Percentiles rank a stretch among this genome's conserved stretches.
Conservation (phyloP, 176 grass and related monocot genomes). For the Themeda triandra region DNA sequence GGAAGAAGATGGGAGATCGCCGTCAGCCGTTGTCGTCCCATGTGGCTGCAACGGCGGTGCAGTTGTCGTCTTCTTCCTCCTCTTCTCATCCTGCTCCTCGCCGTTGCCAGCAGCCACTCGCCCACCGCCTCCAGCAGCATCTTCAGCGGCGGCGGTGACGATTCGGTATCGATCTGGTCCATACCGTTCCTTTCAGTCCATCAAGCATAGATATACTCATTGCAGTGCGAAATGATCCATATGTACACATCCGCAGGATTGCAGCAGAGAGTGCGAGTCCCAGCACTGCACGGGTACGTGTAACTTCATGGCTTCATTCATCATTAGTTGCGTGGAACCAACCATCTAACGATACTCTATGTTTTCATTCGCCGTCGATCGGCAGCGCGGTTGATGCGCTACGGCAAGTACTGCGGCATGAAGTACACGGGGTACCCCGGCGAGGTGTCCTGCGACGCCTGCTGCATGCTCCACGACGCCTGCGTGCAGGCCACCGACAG, state of each 20-base stretch:
- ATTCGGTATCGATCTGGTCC: background rate
- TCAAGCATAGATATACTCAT: background rate
- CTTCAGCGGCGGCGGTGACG: background rate
- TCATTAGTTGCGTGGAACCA: too few species aligned
- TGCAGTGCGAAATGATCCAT: background rate
- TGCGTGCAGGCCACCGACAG: conserved; percentile 64
- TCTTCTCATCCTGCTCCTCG: conserved; percentile 5
- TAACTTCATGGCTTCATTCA: too few species aligned
- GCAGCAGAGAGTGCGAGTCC: conserved; percentile 79
- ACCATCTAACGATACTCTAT: too few species aligned
- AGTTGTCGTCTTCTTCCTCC: background rate
- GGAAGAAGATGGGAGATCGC: background rate
- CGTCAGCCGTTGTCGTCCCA: background rate
- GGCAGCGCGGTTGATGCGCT: conserved; percentile 70
- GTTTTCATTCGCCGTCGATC: too few species aligned
- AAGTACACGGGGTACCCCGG: conserved; percentile 74
- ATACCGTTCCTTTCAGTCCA: background rate
- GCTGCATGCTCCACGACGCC: conserved; percentile 89
- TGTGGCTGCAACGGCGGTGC: background rate
- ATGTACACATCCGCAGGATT: conserved; percentile 13
- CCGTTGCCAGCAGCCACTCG: background rate
- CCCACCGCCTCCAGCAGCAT: conserved; percentile 11
- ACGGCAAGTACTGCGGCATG: conserved; percentile 91
- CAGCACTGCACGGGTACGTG: conserved; percentile 56
- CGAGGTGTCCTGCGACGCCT: conserved; percentile 82